Percentiles rank a stretch among this genome's conserved stretches.
Conservation (phyloP, 306 rosid species). For the Cicer cuneatum region DNA sequence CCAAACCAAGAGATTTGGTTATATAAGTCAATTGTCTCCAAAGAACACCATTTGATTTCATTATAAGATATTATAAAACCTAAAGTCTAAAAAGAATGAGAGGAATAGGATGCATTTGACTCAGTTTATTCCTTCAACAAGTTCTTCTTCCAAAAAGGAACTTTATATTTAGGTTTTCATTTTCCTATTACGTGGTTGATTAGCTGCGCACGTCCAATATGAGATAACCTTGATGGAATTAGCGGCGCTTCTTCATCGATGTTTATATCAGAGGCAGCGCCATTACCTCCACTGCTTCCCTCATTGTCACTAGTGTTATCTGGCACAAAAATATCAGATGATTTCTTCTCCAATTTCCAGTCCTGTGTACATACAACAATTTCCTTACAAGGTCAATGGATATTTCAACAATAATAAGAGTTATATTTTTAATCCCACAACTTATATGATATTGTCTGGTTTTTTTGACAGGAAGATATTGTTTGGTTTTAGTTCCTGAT, state of each 20-base stretch:
- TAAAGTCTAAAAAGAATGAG: constrained; percentile 50
- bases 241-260: constrained; percentile 75
- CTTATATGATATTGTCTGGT: too few relatives aligned
- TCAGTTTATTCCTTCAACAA: constrained; percentile 26
- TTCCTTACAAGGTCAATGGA: not conserved
- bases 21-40: not conserved
- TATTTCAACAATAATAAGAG: not conserved
- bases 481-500: too few relatives aligned
- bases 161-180: constrained; percentile 20
- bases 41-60: constrained; percentile 3
- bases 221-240: constrained; percentile 77
- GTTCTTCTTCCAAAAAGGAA: constrained; percentile 17
- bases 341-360: constrained; percentile 86
- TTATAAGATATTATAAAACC: not conserved
- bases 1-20: not conserved
- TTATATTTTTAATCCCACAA: too few relatives aligned
- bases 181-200: constrained; percentile 56
- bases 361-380: constrained; percentile 62
- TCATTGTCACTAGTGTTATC: constrained; percentile 42
- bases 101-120: constrained; percentile 42
- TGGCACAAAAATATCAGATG: constrained; percentile 68
- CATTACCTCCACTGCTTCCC: constrained; percentile 49
- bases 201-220: constrained; percentile 66
- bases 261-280: constrained; percentile 50
- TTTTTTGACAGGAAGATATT: too few relatives aligned